These are phyloP conservation scores for Penicillium flavigenum DNA, from an alignment of 495 filamentous ascomycete species.

Conservation along the genomic window DNA sequence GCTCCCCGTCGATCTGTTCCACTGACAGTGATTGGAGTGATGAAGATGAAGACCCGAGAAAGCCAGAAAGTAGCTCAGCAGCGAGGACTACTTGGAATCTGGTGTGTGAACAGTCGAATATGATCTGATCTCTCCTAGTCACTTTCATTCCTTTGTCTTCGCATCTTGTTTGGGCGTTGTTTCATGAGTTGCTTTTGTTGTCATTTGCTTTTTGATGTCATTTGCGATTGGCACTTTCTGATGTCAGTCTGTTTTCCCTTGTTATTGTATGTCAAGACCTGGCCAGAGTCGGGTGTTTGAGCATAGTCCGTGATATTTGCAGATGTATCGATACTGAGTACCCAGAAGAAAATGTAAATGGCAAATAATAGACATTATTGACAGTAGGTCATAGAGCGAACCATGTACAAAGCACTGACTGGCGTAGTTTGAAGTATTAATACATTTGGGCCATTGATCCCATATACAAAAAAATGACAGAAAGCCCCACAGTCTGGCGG, in stretches of 20 bases:
- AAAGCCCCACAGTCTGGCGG: slow-evolving; percentile 26
- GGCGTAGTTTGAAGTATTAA: slow-evolving; percentile 30
- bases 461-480: slow-evolving; percentile 15
- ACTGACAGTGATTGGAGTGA: slow-evolving; percentile 17
- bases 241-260: neutral
- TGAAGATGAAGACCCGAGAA: neutral
- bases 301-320: neutral
- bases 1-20: slow-evolving; percentile 6
- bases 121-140: slow-evolving; percentile 10
- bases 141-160: neutral
- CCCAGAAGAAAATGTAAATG: neutral
- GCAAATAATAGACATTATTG: slow-evolving; percentile 32
- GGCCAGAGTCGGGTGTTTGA: neutral
- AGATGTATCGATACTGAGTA: neutral
- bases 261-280: neutral
- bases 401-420: slow-evolving; percentile 30
- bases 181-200: neutral
- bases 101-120: slow-evolving; percentile 17
- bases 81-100: slow-evolving; percentile 17
- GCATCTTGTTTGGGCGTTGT: neutral
- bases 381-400: slow-evolving; percentile 26
- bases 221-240: neutral
- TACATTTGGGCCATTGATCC: slow-evolving; percentile 21
- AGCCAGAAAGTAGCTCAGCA: neutral
- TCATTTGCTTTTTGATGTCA: neutral